phyloP scores from a whole-genome alignment of 1,284 basidiomycete species.

The Malassezia sympodialis region DNA sequence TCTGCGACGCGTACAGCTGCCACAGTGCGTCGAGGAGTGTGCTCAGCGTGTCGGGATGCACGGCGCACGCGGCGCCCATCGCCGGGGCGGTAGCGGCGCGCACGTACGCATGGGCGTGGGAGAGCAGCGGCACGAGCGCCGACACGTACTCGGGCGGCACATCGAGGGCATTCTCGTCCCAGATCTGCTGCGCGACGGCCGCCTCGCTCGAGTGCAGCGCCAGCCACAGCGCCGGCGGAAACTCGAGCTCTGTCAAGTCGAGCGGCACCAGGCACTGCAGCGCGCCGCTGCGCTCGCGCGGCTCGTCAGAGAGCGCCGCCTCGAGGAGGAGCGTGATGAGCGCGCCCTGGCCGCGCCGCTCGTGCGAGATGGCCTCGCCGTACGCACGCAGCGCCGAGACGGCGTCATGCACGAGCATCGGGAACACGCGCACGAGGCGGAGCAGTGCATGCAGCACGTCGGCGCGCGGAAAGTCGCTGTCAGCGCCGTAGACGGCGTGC shows the following conservation, averaged over 20 bases:
- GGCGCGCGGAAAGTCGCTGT: conserved; percentile 31
- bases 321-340: conserved; percentile 53
- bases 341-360: conserved; percentile 41
- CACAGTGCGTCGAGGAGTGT: conserved; percentile 55
- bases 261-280: conserved; percentile 87
- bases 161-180: conserved; percentile 94
- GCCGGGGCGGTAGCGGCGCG: conserved; percentile 64
- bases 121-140: conserved; percentile 61
- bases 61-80: conserved; percentile 66
- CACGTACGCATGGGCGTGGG: conserved; percentile 71
- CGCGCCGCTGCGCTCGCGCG: conserved; percentile 75
- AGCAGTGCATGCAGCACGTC: conserved; percentile 62
- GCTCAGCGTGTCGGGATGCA: conserved; percentile 62
- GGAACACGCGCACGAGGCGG: conserved; percentile 65
- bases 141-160: conserved; percentile 65
- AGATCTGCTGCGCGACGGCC: conserved; percentile 75
- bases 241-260: conserved; percentile 87
- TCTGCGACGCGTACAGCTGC: conserved; percentile 73
- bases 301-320: conserved; percentile 75
- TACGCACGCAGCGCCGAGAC: conserved; percentile 72
- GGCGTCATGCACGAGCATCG: conserved; percentile 74
- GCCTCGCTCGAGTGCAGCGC: conserved; percentile 80
- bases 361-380: conserved; percentile 64
- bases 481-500: conserved; percentile 71
- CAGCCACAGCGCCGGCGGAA: conserved; percentile 79